Evolutionary conservation across 192 early-diverging fungal species (phyloP), one percentile per base, ranked within the genome.

Genomic region (Mortierella antarctica): DNA sequence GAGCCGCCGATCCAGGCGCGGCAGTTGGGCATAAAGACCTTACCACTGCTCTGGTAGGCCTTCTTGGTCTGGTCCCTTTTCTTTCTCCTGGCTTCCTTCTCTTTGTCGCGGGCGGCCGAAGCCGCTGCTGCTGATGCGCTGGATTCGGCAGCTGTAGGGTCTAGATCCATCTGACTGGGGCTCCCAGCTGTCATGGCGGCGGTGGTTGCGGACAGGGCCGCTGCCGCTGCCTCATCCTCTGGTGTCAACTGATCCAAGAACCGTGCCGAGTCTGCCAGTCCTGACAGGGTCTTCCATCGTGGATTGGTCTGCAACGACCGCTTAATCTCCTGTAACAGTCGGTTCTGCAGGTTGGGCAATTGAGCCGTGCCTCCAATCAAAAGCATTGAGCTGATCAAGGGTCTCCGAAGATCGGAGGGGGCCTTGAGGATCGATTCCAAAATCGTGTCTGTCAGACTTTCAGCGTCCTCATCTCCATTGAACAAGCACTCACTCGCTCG

Each of bases 1-100:
- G 95, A 95, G 8, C 88, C 90, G 15, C 96, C 96, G 67, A 95
- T 88, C 96, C 96, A 97, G 9, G 88, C 80, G 1, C 92, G 84
- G n/a, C 90, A 85, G 61, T 93, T 92, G 14, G 86, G 75, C 59
- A 82, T 82, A 82, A 95, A 96, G 2, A 93, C 87, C 23, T 87
- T 80, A 0, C 88, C 89, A 68, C 80, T 85, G 60, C 84, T 78
- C 57, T 71, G 71, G 45, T 72, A 80, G 6, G 48, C 40, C 55
- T 80, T 80, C 60, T 80, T 71, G 52, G 17, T 13, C 14, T 71
- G 69, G 41, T 59, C 47, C 69, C 55, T 71, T 14, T 71, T 57
- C 51, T 69, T 76, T n/a, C 52, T 54, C 2, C 54, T 49, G 8
- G 51, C 40, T 48, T 82, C 80, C 40, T 85, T 82, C 18, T 76